Evolutionary conservation across 2,329 filamentous ascomycete species (phyloP), one percentile per base, ranked within the genome.

Genomic region (Aspergillus latus): DNA sequence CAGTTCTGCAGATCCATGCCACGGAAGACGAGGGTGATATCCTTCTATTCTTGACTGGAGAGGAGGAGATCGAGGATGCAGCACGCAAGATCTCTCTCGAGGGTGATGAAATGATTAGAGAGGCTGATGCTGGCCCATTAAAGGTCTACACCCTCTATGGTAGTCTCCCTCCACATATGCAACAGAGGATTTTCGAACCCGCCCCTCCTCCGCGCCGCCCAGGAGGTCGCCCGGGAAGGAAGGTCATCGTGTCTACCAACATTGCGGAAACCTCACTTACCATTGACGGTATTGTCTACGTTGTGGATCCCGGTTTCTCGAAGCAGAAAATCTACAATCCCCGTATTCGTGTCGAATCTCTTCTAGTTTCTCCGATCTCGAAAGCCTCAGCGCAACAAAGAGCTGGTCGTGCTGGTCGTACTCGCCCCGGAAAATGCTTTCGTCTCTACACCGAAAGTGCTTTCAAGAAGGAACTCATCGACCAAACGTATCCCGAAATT

Each of bases 301-400:
- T 99, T 34, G 93, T 99, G n/a, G 94, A 99, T 69, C 93, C 94
- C 2, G 94, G 94, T 36, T 99, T 99, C 80, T 96, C 92, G 78
- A 99, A 99, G 79, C 94, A 99, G 70, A 99, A 97, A 77, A 94
- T 97, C 61, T 99, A 97, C 81, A 97, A 99, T 74, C 93, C 94
- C 21, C 87, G 94, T 59, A 95, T 96, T 66, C 87, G 94, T 74
- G 92, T 99, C 62, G 94, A 99, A 76, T 97, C 94, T 1, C 83
- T 99, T 6, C 82, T 99, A n/a, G 93, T 99, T 4, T 97, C 94
- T 2, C 92, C 94, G 21, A 97, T 99, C 65, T 97, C 92, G 57
- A 97, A 97, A 74, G 94, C 94, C 26, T 97, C 94, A 1, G 94
- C 95, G 8, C 91, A 97, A 73, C 94, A 99, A 77, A 84, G 95